phyloP scores from a whole-genome alignment of 345 rosid genomes.

The Viola odorata region DNA sequence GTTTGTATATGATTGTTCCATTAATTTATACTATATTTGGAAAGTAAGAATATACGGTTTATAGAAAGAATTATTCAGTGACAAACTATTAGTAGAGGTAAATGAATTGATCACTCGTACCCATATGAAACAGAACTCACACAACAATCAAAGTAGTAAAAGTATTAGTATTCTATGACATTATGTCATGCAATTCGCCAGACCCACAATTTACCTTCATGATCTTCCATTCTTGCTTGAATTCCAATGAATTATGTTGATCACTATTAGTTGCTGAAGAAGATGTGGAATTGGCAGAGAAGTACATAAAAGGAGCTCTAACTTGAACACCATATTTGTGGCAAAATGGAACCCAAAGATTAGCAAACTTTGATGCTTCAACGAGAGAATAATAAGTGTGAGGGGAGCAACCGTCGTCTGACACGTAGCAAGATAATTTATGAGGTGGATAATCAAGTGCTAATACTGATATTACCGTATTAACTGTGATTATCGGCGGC shows the following conservation, averaged over 20 bases:
- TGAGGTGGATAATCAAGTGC: slow-evolving; percentile 53
- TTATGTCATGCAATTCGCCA: no score
- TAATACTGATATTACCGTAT: slow-evolving; percentile 47
- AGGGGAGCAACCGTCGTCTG: slow-evolving; percentile 56
- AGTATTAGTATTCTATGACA: no score
- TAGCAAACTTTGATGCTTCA: slow-evolving; percentile 57
- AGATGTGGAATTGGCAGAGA: slow-evolving; percentile 5
- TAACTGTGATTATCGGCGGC: slow-evolving; percentile 41
- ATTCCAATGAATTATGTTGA: slow-evolving; percentile 22
- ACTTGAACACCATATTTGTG: slow-evolving; percentile 33
- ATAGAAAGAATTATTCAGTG: no score
- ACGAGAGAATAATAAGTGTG: slow-evolving; percentile 48
- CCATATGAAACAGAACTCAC: no score
- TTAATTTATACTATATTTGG: no score
- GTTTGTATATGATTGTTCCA: no score
- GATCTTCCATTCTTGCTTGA: slow-evolving; percentile 37
- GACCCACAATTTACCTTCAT: slow-evolving; percentile 35
- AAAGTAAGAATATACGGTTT: no score
- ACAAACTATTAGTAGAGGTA: no score
- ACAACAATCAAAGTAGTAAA: no score
- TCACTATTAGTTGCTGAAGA: not conserved
- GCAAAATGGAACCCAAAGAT: slow-evolving; percentile 75
- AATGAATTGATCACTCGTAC: no score
- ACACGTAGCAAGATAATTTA: slow-evolving; percentile 51
- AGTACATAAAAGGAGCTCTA: slow-evolving; percentile 72